A percentile compares a stretch with the other conserved stretches of the same genome.
phyloP scores from a whole-genome alignment of 495 filamentous ascomycete genomes.

The Trichoderma orchidacearum region DNA sequence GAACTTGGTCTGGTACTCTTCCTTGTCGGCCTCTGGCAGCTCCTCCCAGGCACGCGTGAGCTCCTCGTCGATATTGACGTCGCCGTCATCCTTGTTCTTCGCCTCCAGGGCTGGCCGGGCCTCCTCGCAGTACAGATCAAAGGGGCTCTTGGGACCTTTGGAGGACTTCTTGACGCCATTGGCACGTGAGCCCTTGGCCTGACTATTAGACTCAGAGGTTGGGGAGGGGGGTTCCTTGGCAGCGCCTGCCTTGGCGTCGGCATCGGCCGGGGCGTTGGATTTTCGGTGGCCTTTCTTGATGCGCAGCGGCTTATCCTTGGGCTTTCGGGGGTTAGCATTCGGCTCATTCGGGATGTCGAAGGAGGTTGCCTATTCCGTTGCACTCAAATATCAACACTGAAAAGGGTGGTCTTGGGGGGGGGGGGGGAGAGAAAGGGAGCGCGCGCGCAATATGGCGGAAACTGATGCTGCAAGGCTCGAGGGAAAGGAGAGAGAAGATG shows the following conservation, averaged over 20 bases:
- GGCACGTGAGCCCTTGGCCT: conserved; percentile 14
- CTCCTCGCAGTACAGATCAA: conserved; percentile 38
- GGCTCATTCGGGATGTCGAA: conserved; percentile 4
- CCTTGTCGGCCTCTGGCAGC: conserved; percentile 26
- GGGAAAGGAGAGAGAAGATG: background rate
- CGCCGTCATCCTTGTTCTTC: conserved; percentile 17
- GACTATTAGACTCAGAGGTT: conserved; percentile 16
- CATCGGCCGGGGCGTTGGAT: conserved; percentile 14
- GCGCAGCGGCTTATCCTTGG: conserved; percentile 80
- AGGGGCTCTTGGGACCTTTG: conserved; percentile 29
- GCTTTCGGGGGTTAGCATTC: conserved; percentile 32
- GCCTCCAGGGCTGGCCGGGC: conserved; percentile 21
- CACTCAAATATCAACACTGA: conserved; percentile 4
- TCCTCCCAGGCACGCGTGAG: conserved; percentile 37
- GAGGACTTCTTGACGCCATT: conserved; percentile 19
- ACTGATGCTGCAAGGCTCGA: no score
- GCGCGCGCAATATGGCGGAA: background rate
- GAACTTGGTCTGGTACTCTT: conserved; percentile 28
- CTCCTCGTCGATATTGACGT: conserved; percentile 25
- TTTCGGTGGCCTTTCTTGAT: conserved; percentile 65
- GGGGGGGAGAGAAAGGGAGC: background rate
- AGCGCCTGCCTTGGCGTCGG: conserved; percentile 15
- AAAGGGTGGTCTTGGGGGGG: conserved; percentile 2
- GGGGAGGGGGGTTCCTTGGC: conserved; percentile 11
- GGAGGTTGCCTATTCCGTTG: background rate